Evolutionary conservation across 441 rosid species (phyloP).

Genomic region (Corymbia calophylla): DNA sequence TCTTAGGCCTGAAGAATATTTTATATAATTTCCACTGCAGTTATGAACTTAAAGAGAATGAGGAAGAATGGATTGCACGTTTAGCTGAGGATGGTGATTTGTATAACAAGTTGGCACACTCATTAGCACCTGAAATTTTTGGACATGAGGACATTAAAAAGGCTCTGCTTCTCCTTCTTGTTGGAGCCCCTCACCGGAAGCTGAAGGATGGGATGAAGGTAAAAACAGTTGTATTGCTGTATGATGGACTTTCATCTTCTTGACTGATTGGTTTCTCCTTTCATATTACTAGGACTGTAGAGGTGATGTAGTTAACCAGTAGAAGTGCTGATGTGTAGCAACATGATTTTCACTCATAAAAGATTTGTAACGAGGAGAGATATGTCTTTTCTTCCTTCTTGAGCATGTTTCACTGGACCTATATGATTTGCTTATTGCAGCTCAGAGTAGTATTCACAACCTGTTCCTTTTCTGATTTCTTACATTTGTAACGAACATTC

Average conservation of each 20-base stretch:
- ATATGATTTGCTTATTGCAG: neutral
- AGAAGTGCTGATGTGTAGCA: neutral
- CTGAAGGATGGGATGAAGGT: constrained; percentile 99
- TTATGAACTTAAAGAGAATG: constrained; percentile 81
- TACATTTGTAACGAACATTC: neutral
- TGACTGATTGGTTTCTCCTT: neutral
- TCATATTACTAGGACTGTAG: neutral
- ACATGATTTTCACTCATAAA: neutral
- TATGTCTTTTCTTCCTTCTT: neutral
- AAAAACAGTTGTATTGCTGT: neutral
- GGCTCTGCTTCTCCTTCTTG: constrained; percentile 94
- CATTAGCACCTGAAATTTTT: constrained; percentile 98
- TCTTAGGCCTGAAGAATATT: neutral
- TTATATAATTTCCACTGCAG: constrained; percentile 29
- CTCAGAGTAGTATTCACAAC: neutral
- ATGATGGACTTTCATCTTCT: neutral
- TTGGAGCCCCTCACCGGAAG: constrained; percentile 97
- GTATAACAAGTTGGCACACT: constrained; percentile 82
- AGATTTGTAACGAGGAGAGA: neutral
- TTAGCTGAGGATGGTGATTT: constrained; percentile 98
- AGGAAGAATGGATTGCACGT: constrained; percentile 80
- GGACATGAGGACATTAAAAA: constrained; percentile 98
- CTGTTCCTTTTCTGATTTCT: neutral
- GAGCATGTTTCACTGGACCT: neutral
- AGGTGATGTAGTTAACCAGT: neutral